Conservation (phyloP, 371 early-diverging fungal genomes). For the Mycotypha africana region DNA sequence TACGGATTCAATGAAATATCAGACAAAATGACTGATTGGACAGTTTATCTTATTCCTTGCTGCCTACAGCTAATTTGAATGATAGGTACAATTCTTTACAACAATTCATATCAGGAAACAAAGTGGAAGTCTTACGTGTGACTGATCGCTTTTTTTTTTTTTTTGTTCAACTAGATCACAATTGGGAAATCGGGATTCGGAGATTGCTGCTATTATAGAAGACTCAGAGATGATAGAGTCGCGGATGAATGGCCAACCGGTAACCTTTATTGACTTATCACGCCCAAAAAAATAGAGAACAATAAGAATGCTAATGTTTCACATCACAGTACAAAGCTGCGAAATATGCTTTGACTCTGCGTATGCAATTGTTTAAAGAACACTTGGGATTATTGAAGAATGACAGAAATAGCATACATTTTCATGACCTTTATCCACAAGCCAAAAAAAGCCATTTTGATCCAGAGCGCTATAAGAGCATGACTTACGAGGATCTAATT, state of each 20-base stretch:
- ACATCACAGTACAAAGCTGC: conserved; percentile 54
- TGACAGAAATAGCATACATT: too few species aligned
- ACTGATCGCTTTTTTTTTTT: too few species aligned
- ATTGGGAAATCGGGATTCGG: conserved; percentile 89
- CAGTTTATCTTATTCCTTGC: neutral
- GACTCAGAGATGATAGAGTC: conserved; percentile 66
- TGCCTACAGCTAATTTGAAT: conserved; percentile 44
- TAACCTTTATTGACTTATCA: conserved; percentile 14
- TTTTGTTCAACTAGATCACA: conserved; percentile 60
- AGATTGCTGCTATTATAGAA: conserved; percentile 79
- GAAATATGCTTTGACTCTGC: conserved; percentile 64
- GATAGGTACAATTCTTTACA: conserved; percentile 26
- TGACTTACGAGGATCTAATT: conserved; percentile 21
- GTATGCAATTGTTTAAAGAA: conserved; percentile 76
- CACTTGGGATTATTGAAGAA: conserved; percentile 66
- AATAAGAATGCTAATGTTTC: neutral
- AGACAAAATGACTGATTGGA: too few species aligned
- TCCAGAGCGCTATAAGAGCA: conserved; percentile 6
- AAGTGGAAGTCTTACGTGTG: too few species aligned
- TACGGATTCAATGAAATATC: too few species aligned
- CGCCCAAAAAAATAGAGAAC: neutral
- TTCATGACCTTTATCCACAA: too few species aligned
- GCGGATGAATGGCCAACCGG: conserved; percentile 64
- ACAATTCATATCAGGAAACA: too few species aligned
- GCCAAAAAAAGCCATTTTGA: neutral